A percentile compares a stretch with the other conserved stretches of the same genome.
These are phyloP conservation scores for Boletus subparvulus DNA, from an alignment of 768 basidiomycete species.

Conservation along the genomic window DNA sequence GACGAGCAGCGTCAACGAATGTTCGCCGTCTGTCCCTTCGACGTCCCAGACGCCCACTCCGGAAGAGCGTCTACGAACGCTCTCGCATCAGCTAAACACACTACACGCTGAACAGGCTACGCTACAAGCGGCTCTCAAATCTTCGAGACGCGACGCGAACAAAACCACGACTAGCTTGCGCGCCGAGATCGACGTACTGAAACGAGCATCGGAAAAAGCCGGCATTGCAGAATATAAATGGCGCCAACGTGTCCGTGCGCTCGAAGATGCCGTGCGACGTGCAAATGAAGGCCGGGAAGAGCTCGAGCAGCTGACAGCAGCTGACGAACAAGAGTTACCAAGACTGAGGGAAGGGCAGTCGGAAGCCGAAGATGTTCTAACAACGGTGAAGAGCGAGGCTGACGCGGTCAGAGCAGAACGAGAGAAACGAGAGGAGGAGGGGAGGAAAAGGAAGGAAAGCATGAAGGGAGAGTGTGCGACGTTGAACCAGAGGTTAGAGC, in stretches of 20 bases:
- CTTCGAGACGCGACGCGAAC: conserved; percentile 77
- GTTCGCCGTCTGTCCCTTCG: conserved; percentile 20
- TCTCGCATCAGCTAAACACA: conserved; percentile 64
- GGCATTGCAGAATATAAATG: conserved; percentile 72
- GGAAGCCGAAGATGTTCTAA: conserved; percentile 42
- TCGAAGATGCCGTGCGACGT: conserved; percentile 87
- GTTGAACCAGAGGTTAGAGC: conserved; percentile 64
- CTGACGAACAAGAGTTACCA: conserved; percentile 42
- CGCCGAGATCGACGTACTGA: conserved; percentile 80
- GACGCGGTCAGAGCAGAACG: conserved; percentile 44
- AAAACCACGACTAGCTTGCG: conserved; percentile 80
- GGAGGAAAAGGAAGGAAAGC: conserved; percentile 53
- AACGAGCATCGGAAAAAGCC: conserved; percentile 80
- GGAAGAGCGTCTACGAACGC: conserved; percentile 65
- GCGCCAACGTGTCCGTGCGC: conserved; percentile 80
- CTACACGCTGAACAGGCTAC: conserved; percentile 67
- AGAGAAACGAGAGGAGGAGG: conserved; percentile 48
- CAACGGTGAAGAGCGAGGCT: conserved; percentile 43
- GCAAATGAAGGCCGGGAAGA: conserved; percentile 56
- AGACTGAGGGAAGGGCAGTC: conserved; percentile 41
- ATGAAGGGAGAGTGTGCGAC: conserved; percentile 57
- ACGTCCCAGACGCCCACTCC: conserved; percentile 41
- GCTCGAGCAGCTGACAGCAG: conserved; percentile 39
- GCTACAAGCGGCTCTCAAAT: conserved; percentile 68
- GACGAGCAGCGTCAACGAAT: conserved; percentile 25